Conservation (phyloP, 306 rosid species). For the Ziziphus jujuba region DNA sequence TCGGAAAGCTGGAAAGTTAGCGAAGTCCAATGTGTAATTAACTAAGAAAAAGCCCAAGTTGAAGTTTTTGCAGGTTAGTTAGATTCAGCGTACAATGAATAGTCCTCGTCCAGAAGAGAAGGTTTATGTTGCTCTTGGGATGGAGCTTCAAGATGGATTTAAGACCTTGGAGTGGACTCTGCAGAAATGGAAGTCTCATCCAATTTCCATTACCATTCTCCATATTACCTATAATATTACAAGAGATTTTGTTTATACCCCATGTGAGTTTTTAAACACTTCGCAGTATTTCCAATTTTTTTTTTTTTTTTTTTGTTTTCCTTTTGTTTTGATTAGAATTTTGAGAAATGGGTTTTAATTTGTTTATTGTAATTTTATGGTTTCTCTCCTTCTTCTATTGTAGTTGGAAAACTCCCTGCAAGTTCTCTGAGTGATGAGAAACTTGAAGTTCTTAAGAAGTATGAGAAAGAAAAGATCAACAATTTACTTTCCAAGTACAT, state of each 20-base stretch:
- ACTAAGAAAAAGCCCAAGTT: too few relatives aligned
- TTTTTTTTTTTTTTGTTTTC: not conserved
- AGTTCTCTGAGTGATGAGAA: constrained; percentile 68
- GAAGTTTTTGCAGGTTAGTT: not conserved
- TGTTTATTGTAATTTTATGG: constrained; percentile 24
- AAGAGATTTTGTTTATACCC: constrained; percentile 64
- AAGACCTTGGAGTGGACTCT: constrained; percentile 74
- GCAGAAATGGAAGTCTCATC: constrained; percentile 64
- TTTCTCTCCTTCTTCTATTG: constrained; percentile 31
- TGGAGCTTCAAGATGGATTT: constrained; percentile 64
- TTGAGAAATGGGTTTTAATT: not conserved
- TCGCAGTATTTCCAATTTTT: not conserved
- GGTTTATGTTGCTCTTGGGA: constrained; percentile 73
- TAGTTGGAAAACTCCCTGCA: constrained; percentile 89
- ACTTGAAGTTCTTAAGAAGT: constrained; percentile 46
- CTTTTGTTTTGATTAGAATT: too few relatives aligned
- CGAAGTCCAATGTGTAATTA: too few relatives aligned
- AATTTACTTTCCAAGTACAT: constrained; percentile 48
- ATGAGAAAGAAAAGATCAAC: constrained; percentile 55
- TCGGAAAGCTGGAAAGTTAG: too few relatives aligned
- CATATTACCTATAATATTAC: constrained; percentile 38
- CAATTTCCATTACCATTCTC: constrained; percentile 72
- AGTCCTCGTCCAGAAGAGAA: constrained; percentile 34
- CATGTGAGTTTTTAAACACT: constrained; percentile 44
- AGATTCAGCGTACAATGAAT: not conserved